Conservation (phyloP, 2,329 filamentous ascomycete species). For the Drechmeria coniospora region DNA sequence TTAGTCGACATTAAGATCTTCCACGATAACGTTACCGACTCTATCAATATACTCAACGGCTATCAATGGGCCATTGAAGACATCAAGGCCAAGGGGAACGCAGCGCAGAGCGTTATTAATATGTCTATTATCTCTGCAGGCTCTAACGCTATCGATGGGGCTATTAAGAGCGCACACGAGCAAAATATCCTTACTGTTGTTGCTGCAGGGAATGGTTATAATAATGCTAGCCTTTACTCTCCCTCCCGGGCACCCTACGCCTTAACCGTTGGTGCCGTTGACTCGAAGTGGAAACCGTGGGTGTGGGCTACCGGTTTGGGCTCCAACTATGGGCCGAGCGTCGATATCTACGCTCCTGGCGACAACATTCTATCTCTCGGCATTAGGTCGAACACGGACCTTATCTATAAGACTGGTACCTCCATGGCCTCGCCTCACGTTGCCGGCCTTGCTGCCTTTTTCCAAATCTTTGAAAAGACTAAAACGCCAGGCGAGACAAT, state of each 20-base stretch:
- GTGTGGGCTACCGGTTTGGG: slow-evolving; percentile 14
- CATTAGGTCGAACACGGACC: slow-evolving; percentile 25
- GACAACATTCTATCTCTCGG: slow-evolving; percentile 29
- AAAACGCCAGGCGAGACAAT: background rate
- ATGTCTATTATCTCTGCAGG: slow-evolving; percentile 29
- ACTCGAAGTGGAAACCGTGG: slow-evolving; percentile 13
- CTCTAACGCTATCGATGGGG: slow-evolving; percentile 33
- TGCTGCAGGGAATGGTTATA: slow-evolving; percentile 37
- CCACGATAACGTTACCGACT: slow-evolving; percentile 7
- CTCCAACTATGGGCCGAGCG: slow-evolving; percentile 31
- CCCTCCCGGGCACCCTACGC: slow-evolving; percentile 32
- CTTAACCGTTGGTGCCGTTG: slow-evolving; percentile 37
- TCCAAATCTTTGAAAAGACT: background rate
- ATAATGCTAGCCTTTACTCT: slow-evolving; percentile 15
- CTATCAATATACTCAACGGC: slow-evolving; percentile 12
- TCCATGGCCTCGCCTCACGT: slow-evolving; percentile 48
- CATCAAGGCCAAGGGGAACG: slow-evolving; percentile 21
- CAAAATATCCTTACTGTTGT: slow-evolving; percentile 35
- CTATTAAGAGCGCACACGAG: slow-evolving; percentile 28
- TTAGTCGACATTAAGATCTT: slow-evolving; percentile 32
- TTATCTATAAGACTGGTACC: slow-evolving; percentile 36
- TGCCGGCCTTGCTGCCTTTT: slow-evolving; percentile 28
- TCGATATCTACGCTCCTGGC: slow-evolving; percentile 39
- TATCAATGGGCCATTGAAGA: slow-evolving; percentile 25
- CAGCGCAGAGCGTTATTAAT: slow-evolving; percentile 31